Evolutionary conservation across 1,284 basidiomycete species (phyloP).

Genomic region (Fomitopsis pinicola): DNA sequence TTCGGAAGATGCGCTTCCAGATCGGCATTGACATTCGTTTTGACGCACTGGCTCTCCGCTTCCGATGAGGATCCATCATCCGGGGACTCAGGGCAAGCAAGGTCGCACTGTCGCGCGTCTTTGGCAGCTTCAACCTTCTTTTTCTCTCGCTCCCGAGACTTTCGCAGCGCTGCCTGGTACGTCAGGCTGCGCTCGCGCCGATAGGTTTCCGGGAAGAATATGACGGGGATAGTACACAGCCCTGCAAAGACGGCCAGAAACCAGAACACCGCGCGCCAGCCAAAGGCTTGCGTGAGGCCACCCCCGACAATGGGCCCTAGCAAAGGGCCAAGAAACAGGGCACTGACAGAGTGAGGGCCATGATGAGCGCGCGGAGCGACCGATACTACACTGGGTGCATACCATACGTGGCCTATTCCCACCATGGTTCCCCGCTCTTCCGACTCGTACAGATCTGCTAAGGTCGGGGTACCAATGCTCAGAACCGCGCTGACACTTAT

Average conservation of each 20-base stretch:
- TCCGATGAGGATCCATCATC: background rate
- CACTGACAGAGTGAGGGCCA: slow-evolving; percentile 33
- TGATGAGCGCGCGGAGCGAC: slow-evolving; percentile 9
- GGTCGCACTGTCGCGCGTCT: background rate
- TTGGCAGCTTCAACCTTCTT: background rate
- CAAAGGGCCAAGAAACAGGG: slow-evolving; percentile 44
- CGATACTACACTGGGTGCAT: background rate
- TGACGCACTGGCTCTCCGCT: background rate
- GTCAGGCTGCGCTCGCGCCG: slow-evolving; percentile 73
- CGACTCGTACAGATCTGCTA: slow-evolving; percentile 80
- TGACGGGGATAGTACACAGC: slow-evolving; percentile 51
- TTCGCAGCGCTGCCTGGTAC: slow-evolving; percentile 60
- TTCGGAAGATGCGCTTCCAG: background rate
- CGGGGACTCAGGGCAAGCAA: background rate
- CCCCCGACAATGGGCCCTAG: slow-evolving; percentile 75
- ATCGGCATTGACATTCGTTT: background rate
- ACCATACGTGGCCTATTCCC: slow-evolving; percentile 67
- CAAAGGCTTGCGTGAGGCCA: slow-evolving; percentile 59
- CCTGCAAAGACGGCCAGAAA: slow-evolving; percentile 68
- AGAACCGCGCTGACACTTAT: slow-evolving; percentile 72
- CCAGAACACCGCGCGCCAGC: slow-evolving; percentile 81
- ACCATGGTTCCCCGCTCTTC: slow-evolving; percentile 77
- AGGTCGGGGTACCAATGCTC: slow-evolving; percentile 74
- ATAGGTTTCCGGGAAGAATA: slow-evolving; percentile 81
- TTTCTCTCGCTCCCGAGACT: slow-evolving; percentile 15